Conservation (phyloP, 2,329 filamentous ascomycete species). For the Rutstroemia sp. region DNA sequence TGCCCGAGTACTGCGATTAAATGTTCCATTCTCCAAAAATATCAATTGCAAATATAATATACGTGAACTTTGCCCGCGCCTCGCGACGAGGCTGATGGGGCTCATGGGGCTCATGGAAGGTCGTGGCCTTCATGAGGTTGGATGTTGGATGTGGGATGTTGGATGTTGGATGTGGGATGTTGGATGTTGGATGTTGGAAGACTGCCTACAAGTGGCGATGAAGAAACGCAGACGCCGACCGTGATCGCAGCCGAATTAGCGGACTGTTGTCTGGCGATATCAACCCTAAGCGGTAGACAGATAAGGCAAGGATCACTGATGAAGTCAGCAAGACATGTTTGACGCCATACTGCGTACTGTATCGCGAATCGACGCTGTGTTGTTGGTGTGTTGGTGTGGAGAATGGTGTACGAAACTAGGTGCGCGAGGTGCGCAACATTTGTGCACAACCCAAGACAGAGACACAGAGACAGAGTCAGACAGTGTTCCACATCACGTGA, state of each 20-base stretch:
- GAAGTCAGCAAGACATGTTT: neutral
- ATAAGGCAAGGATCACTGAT: neutral
- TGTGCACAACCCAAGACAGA: too few species aligned
- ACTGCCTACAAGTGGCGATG: neutral
- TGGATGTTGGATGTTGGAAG: neutral
- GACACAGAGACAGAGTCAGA: too few species aligned
- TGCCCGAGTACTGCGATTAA: neutral
- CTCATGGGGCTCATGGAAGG: neutral
- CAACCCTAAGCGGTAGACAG: neutral
- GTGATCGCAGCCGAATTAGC: neutral
- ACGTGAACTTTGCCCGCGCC: neutral
- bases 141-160: neutral
- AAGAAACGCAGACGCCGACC: neutral
- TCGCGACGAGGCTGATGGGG: neutral
- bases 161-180: neutral
- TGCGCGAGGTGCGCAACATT: too few species aligned
- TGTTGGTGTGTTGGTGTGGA: too few species aligned
- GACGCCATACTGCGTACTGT: too few species aligned
- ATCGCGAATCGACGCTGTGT: too few species aligned
- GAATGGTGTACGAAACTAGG: too few species aligned
- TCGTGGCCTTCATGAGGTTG: neutral
- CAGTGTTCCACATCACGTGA: too few species aligned
- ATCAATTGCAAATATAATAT: neutral
- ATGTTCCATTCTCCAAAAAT: neutral
- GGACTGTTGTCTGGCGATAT: neutral